Base-by-base conservation (phyloP, 2,329 filamentous ascomycete genomes). In the Botrytis cinerea region DNA sequence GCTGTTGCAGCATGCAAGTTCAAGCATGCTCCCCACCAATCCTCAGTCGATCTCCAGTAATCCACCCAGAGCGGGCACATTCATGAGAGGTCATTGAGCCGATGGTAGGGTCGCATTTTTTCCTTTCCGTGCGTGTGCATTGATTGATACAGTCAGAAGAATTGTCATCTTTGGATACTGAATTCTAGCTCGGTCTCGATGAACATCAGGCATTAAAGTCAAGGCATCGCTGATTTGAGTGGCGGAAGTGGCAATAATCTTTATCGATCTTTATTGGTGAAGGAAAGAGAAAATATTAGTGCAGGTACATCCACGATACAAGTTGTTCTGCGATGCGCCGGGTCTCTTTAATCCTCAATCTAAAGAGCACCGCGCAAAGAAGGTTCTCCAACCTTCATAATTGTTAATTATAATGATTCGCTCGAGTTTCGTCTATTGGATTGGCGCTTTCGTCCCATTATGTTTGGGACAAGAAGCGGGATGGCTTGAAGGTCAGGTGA, bases 401-500 rank as follows among this genome's bases (percentile, higher is more conserved):
- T 72, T 71, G 32, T 75, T 68, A 70, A 62, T 73, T 54, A 75
- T 70, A 68, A 78, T 78, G 76, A 63, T 76, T 59, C 45, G 70
- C 66, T 59, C 66, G 48, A 61, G 59, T 72, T 45, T 74, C 32
- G 74, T 68, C 35, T 73, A 77, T 28, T 60, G 78, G 35, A 60
- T 71, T 48, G 74, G 61, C 28, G 71, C 73, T n/a, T 61, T 75
- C 20, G 70, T 80, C 74, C 76, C 77, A 73, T 77, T 77, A 67
- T 75, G 78, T 76, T 73, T 75, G 32, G 85, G 83, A 28, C 87
- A 88, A 74, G 81, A 83, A 79, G 78, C 83, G 71, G 80, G 81
- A 81, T 91, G 89, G 88, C 71, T 77, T n/a, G 62, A 80, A 1
- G 81, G 82, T 54, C 87, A 91, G 79, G 81, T 88, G 71, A 90